A percentile compares a stretch with the other conserved stretches of the same genome.
Conservation (phyloP, 2,329 filamentous ascomycete genomes). For the Juglanconis juglandina region DNA sequence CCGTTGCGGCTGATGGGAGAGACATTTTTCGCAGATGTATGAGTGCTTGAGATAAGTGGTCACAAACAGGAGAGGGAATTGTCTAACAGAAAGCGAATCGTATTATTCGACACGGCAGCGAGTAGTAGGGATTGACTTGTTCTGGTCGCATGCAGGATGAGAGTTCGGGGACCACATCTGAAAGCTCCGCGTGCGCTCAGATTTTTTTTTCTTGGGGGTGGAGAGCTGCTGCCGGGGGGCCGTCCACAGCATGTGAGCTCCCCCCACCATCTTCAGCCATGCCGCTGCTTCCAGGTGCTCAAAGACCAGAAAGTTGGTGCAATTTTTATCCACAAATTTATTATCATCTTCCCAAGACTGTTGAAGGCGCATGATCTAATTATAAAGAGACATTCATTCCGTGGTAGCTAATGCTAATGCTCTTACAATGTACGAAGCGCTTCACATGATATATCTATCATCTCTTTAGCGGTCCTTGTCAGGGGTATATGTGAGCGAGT, state of each 20-base stretch:
- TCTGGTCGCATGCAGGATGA: slow-evolving; percentile 4
- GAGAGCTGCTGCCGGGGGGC: slow-evolving; percentile 9
- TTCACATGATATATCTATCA: slow-evolving; percentile 20
- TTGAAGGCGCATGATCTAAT: too few species aligned
- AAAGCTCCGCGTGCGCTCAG: slow-evolving; percentile 13
- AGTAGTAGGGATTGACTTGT: slow-evolving; percentile 1
- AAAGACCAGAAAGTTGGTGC: background rate
- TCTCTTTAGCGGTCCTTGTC: slow-evolving; percentile 14
- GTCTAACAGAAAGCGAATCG: slow-evolving; percentile 1
- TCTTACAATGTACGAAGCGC: slow-evolving; percentile 8
- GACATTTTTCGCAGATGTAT: slow-evolving; percentile 48
- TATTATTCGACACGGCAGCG: slow-evolving; percentile 7
- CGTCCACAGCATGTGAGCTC: background rate
- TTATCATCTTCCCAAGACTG: too few species aligned
- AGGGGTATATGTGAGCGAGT: slow-evolving; percentile 14
- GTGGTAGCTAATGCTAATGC: slow-evolving; percentile 13
- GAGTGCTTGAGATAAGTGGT: background rate
- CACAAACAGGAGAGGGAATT: background rate
- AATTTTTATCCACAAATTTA: background rate
- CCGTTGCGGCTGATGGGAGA: slow-evolving; percentile 45
- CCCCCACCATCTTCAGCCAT: background rate
- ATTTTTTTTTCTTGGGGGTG: slow-evolving; percentile 14
- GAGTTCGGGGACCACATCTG: background rate
- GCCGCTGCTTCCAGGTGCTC: background rate
- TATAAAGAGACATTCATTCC: background rate